Evolutionary conservation across 495 filamentous ascomycete genomes (phyloP).

Genomic region (Lasiosphaeris hirsuta): DNA sequence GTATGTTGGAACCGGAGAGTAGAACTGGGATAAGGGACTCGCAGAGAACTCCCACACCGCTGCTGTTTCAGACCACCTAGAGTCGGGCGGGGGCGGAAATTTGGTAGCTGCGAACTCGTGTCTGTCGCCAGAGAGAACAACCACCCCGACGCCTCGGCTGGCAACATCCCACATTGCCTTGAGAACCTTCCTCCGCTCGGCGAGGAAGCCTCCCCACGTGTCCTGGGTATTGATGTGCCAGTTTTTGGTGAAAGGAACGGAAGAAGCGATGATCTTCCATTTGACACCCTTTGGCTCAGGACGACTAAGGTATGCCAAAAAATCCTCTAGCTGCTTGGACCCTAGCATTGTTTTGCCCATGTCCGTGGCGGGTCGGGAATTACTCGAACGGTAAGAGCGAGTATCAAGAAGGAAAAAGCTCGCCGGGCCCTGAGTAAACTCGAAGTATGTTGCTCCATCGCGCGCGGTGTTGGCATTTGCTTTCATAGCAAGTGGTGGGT

Average conservation of each 20-base stretch:
- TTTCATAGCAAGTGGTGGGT: slow-evolving; percentile 63
- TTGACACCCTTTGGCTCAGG: slow-evolving; percentile 71
- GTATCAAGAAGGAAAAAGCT: slow-evolving; percentile 95
- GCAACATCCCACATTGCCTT: slow-evolving; percentile 87
- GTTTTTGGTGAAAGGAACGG: slow-evolving; percentile 94
- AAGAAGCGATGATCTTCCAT: slow-evolving; percentile 89
- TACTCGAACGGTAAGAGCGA: slow-evolving; percentile 72
- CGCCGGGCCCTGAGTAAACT: slow-evolving; percentile 83
- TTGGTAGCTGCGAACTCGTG: slow-evolving; percentile 94
- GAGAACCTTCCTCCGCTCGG: slow-evolving; percentile 73
- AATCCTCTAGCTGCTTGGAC: slow-evolving; percentile 67
- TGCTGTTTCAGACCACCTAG: slow-evolving; percentile 53
- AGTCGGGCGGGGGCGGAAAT: slow-evolving; percentile 67
- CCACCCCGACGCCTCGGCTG: slow-evolving; percentile 67
- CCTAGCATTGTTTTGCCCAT: slow-evolving; percentile 84
- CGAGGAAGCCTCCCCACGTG: slow-evolving; percentile 88
- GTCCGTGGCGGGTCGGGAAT: slow-evolving; percentile 46
- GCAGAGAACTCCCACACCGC: slow-evolving; percentile 85
- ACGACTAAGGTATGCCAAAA: slow-evolving; percentile 69
- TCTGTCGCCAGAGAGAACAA: slow-evolving; percentile 83
- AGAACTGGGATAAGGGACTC: slow-evolving; percentile 90
- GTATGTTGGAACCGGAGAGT: slow-evolving; percentile 81
- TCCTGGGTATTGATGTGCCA: slow-evolving; percentile 81
- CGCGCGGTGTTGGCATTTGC: slow-evolving; percentile 36
- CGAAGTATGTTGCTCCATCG: slow-evolving; percentile 69